Conservation (phyloP, 2,329 filamentous ascomycete genomes). For the Xylaria sp. region DNA sequence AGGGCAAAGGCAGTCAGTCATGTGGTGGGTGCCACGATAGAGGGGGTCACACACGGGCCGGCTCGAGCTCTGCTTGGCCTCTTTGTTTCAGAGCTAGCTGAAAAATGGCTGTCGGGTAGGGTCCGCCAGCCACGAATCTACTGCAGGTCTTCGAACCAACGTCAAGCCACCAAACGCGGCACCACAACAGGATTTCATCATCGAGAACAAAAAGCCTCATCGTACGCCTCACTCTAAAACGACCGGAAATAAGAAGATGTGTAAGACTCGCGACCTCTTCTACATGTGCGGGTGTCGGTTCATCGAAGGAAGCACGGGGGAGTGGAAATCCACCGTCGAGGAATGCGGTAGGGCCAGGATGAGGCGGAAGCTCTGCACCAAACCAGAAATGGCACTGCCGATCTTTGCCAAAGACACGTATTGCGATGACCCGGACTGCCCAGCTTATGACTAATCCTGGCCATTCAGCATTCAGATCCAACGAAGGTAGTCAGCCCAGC, state of each 20-base stretch:
- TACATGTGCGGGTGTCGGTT: slow-evolving; percentile 33
- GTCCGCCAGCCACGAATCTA: neutral
- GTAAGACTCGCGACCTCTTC: slow-evolving; percentile 30
- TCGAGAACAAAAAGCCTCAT: neutral
- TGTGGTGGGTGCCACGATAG: too few relatives aligned
- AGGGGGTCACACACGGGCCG: too few relatives aligned
- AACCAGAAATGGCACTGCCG: slow-evolving; percentile 29
- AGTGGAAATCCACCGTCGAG: slow-evolving; percentile 27
- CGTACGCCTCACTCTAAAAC: neutral
- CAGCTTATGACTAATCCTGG: slow-evolving; percentile 19
- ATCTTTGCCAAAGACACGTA: slow-evolving; percentile 29
- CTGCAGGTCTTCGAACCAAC: neutral
- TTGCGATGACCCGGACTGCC: slow-evolving; percentile 31
- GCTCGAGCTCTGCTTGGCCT: neutral
- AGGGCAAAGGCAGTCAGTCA: too few relatives aligned
- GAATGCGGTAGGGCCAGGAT: slow-evolving; percentile 24
- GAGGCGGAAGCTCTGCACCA: slow-evolving; percentile 22
- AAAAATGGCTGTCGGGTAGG: neutral
- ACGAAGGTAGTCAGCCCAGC: slow-evolving; percentile 1
- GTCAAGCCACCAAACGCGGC: neutral
- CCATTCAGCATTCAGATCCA: neutral
- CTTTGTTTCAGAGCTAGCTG: neutral
- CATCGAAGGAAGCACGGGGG: slow-evolving; percentile 22
- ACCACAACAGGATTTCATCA: neutral
- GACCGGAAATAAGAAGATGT: slow-evolving; percentile 22